Evolutionary conservation across 305 asterid species (phyloP).

Genomic region (Euphrasia arctica): DNA sequence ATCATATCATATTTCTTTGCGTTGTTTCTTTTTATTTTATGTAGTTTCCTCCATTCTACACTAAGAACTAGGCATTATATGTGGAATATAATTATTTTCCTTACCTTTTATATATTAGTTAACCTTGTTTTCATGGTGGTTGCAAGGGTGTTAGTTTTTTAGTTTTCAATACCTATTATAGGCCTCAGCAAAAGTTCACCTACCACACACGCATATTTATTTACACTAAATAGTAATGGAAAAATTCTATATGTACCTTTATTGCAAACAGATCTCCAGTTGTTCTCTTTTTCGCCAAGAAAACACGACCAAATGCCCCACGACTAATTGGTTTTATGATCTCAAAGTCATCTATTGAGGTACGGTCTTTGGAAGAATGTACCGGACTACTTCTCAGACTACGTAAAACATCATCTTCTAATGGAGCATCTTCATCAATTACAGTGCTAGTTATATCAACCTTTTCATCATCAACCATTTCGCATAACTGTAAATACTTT

Average conservation of each 20-base stretch:
- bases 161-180: conserved; percentile 12
- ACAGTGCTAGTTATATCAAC: conserved; percentile 86
- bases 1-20: not conserved
- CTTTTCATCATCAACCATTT: conserved; percentile 95
- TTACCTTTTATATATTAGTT: conserved; percentile 1
- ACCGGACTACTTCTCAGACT: conserved; percentile 95
- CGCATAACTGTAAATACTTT: conserved; percentile 92
- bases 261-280: conserved; percentile 98
- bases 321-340: conserved; percentile 98
- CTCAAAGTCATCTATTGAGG: conserved; percentile 98
- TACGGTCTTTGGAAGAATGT: conserved; percentile 88
- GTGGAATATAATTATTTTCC: not conserved
- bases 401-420: conserved; percentile 97
- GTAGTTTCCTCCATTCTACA: not conserved
- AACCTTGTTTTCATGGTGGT: conserved; percentile 9
- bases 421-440: conserved; percentile 95
- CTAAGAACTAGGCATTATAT: not conserved
- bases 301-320: conserved; percentile 99
- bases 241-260: conserved; percentile 52
- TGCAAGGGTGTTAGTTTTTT: conserved; percentile 7
- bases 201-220: not conserved
- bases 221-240: conserved; percentile 14
- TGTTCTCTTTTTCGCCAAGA: conserved; percentile 94
- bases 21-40: not conserved
- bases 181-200: conserved; percentile 16